Base-by-base conservation (phyloP, 495 filamentous ascomycete genomes). In the Bacidia gigantensis region DNA sequence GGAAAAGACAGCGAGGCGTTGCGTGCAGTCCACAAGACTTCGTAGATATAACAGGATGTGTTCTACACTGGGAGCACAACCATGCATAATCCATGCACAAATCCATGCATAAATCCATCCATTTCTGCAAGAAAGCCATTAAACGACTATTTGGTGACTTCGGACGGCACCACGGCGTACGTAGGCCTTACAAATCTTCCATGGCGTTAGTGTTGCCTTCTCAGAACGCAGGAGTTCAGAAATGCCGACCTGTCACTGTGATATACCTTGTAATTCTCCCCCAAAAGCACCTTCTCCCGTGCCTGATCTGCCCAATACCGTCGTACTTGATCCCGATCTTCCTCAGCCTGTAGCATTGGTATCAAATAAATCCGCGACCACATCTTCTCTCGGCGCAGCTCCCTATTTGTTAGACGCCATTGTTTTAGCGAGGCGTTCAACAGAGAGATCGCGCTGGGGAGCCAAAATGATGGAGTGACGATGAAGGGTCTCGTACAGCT, bases 351-450 rank as follows among this genome's bases (percentile, higher is more conserved):
- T 48, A 98, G 81, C 56, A 92, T 67, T 26, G 92, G 92, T 63
- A 88, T 88, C 46, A 98, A 72, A 65, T 98, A 79, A 60, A 97
- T 89, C 58, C 92, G 83, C 42, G 82, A 75, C 92, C 92, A 98
- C 77, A 95, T 89, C 74, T 98, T 98, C 63, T 98, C 92, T 43
- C 92, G 86, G 49, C 81, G 85, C 55, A 93, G 84, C 65, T 98
- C 92, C 63, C 90, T 96, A 58, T 51, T 3, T 43, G 10, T 11
- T n/a, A 18, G 12, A 0, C 7, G 47, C 18, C 11, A 18, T n/a
- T n/a, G n/a, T n/a, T n/a, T n/a, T n/a, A n/a, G n/a, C n/a, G n/a
- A n/a, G n/a, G n/a, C n/a, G 9, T 0, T 14, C 39, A 14, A 39
- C 35, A 10, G 35, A 24, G 47, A 10, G 24, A 50, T 9, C 25